Evolutionary conservation across 148 eudicot species (phyloP).

Genomic region (Dianthus caryophyllus): DNA sequence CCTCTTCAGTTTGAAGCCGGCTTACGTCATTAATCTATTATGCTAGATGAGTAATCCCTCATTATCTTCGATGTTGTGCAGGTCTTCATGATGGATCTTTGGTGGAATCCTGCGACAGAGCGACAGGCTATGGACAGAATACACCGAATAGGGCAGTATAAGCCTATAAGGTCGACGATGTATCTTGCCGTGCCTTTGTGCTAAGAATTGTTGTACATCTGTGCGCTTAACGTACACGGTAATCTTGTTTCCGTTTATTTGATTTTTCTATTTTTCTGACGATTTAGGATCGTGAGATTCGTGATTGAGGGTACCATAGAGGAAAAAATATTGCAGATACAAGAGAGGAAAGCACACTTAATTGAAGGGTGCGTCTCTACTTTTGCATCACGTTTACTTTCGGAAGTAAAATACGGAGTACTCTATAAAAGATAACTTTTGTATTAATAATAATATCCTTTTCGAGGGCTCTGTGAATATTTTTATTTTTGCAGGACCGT

Average conservation of each 20-base stretch:
- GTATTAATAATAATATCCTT: not conserved
- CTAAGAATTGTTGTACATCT: not conserved
- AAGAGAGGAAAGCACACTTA: slow-evolving; percentile 82
- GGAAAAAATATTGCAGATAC: slow-evolving; percentile 84
- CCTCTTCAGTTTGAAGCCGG: not conserved
- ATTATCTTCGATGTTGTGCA: slow-evolving; percentile 18
- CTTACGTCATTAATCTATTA: not conserved
- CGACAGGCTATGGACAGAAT: slow-evolving; percentile 93
- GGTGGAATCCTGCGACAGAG: slow-evolving; percentile 97
- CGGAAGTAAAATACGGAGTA: not conserved
- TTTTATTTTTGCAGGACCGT: slow-evolving; percentile 60
- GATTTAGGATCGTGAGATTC: slow-evolving; percentile 69
- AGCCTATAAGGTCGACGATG: slow-evolving; percentile 63
- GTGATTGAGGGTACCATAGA: slow-evolving; percentile 76
- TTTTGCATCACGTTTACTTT: not conserved
- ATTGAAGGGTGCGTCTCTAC: slow-evolving; percentile 77
- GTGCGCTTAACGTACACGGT: not conserved
- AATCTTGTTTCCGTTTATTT: not conserved
- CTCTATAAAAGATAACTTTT: not conserved
- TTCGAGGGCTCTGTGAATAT: not conserved
- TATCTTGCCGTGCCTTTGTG: not conserved
- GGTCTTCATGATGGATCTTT: slow-evolving; percentile 99
- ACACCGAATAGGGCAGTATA: slow-evolving; percentile 84
- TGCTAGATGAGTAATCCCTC: not conserved
- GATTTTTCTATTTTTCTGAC: too few relatives aligned